Evolutionary conservation across 176 grass and related monocot species (phyloP).

Genomic region (Aegilops umbellulata): DNA sequence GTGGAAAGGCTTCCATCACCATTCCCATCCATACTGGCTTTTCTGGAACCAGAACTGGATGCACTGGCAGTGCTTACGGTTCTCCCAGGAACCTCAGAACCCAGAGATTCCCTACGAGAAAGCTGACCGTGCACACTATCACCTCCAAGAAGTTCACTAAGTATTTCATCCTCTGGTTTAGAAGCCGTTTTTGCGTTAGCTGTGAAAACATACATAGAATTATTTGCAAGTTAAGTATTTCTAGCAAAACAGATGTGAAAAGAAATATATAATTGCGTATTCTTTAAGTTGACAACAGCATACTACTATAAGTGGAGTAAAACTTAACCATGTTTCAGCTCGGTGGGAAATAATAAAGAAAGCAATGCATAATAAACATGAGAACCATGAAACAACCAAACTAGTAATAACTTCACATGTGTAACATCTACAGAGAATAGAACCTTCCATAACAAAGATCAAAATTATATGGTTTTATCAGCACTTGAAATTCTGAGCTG

Average conservation of each 20-base stretch:
- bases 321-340: constrained; percentile 7
- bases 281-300: background rate
- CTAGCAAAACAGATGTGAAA: background rate
- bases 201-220: constrained; percentile 35
- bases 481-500: constrained; percentile 1
- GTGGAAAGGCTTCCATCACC: constrained; percentile 34
- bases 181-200: constrained; percentile 42
- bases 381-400: constrained; percentile 15
- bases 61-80: constrained; percentile 26
- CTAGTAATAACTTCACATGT: background rate
- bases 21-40: constrained; percentile 31
- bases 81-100: constrained; percentile 28
- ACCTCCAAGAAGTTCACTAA: constrained; percentile 60
- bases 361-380: background rate
- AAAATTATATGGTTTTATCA: constrained; percentile 1
- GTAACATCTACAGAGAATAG: background rate
- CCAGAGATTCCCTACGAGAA: constrained; percentile 38
- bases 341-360: background rate
- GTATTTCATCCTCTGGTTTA: constrained; percentile 63
- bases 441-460: background rate
- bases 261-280: background rate
- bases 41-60: constrained; percentile 43
- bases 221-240: constrained; percentile 4
- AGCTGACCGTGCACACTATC: constrained; percentile 35
- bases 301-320: background rate